A percentile compares a stretch with the other conserved stretches of the same genome.
Conservation (phyloP, 2,329 filamentous ascomycete genomes). For the Calycina marina region DNA sequence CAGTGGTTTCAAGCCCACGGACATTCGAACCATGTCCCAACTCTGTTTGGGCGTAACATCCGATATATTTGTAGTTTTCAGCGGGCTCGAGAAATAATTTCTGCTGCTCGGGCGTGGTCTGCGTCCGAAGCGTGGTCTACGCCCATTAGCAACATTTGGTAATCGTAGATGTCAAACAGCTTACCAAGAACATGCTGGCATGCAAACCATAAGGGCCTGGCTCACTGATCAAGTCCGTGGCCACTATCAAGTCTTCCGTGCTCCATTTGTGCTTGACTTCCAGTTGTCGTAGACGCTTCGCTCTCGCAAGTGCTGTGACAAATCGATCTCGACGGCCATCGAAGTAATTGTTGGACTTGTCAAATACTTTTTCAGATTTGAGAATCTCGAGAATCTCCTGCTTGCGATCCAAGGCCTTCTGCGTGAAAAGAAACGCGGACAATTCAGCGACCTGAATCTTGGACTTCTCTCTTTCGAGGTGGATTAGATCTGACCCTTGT, state of each 20-base stretch:
- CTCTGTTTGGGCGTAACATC: conserved; percentile 72
- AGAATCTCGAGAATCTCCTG: conserved; percentile 48
- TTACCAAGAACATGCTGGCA: conserved; percentile 51
- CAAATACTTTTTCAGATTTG: conserved; percentile 53
- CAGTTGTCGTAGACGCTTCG: conserved; percentile 55
- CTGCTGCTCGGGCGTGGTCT: conserved; percentile 60
- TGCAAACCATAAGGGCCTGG: conserved; percentile 62
- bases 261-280: conserved; percentile 53
- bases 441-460: conserved; percentile 53
- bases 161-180: conserved; percentile 8
- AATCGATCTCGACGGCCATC: conserved; percentile 54
- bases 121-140: conserved; percentile 53
- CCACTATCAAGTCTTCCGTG: conserved; percentile 45
- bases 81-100: conserved; percentile 57
- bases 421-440: conserved; percentile 54
- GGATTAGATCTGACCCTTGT: conserved; percentile 54
- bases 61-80: conserved; percentile 55
- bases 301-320: conserved; percentile 52
- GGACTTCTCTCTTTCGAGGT: conserved; percentile 52
- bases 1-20: conserved; percentile 32
- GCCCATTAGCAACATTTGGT: background rate
- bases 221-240: conserved; percentile 57
- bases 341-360: conserved; percentile 69
- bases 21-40: conserved; percentile 69
- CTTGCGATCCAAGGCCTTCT: conserved; percentile 45